These are phyloP conservation scores for Skeletonema marinoi DNA, from an alignment of 108 stramenopile species.

Conservation along the genomic window DNA sequence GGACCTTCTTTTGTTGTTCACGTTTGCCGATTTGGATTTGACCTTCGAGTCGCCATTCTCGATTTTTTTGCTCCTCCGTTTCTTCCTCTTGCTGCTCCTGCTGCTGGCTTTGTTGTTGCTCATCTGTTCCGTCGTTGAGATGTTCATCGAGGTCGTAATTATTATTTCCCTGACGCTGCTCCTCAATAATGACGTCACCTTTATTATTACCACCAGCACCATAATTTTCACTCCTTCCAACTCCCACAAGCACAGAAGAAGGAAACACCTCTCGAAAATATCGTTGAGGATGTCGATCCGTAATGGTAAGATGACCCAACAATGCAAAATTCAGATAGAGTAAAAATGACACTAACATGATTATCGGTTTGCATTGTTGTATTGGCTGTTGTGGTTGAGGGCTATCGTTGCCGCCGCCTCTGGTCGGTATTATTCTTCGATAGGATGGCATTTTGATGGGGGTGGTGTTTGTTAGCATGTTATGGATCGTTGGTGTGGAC, in stretches of 20 bases:
- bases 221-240: neutral
- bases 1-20: neutral
- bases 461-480: neutral
- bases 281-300: neutral
- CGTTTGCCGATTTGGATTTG: neutral
- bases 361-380: neutral
- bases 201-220: neutral
- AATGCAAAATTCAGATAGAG: neutral
- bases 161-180: neutral
- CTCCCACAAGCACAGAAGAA: neutral
- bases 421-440: no score
- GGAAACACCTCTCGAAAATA: neutral
- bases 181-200: neutral
- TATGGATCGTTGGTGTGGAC: no score
- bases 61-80: neutral
- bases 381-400: neutral
- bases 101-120: neutral
- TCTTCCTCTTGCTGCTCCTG: neutral
- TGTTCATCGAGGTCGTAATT: neutral
- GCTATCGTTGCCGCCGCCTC: no score
- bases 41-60: neutral
- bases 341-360: neutral
- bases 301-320: neutral
- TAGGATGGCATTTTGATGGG: neutral
- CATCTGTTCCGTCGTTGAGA: neutral